Evolutionary conservation across 139 green algal species (phyloP).

Genomic region (Astrephomene gubernaculifera): DNA sequence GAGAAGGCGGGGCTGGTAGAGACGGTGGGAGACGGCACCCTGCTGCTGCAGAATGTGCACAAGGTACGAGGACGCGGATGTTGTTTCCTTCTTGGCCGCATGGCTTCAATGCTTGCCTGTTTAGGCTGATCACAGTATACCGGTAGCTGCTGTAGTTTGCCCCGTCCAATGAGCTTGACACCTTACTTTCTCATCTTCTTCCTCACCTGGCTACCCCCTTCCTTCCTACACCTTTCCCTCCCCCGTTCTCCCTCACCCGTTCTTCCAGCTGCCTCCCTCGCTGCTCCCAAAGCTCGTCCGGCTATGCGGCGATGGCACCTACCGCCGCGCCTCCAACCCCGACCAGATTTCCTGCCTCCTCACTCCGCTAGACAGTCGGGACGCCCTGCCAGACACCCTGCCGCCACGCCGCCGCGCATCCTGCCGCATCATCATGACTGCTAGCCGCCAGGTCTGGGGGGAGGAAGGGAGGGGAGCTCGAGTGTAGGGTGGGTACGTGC

Average conservation of each 20-base stretch:
- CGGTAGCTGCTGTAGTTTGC: no score
- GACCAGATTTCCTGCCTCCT: background rate
- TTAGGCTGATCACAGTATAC: no score
- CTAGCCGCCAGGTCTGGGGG: constrained; percentile 7
- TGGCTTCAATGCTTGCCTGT: no score
- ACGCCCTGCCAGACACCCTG: constrained; percentile 24
- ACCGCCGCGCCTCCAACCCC: background rate
- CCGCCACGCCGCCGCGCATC: background rate
- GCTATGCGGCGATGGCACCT: constrained; percentile 9
- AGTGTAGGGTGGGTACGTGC: no score
- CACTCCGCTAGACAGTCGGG: background rate
- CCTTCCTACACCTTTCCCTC: no score
- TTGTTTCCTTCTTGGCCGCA: no score
- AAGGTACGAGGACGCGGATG: constrained; percentile 31
- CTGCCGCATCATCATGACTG: constrained; percentile 48
- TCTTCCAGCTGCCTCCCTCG: constrained; percentile 9
- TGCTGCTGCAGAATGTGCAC: constrained; percentile 81
- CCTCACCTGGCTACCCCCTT: no score
- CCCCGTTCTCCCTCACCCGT: background rate
- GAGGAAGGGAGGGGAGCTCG: no score
- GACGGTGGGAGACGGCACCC: constrained; percentile 65
- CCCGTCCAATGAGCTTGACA: no score
- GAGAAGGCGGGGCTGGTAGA: constrained; percentile 69
- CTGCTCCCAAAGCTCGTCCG: constrained; percentile 23
- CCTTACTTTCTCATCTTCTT: no score